phyloP scores from a whole-genome alignment of 768 basidiomycete species.

The Tephrocybe sp. region DNA sequence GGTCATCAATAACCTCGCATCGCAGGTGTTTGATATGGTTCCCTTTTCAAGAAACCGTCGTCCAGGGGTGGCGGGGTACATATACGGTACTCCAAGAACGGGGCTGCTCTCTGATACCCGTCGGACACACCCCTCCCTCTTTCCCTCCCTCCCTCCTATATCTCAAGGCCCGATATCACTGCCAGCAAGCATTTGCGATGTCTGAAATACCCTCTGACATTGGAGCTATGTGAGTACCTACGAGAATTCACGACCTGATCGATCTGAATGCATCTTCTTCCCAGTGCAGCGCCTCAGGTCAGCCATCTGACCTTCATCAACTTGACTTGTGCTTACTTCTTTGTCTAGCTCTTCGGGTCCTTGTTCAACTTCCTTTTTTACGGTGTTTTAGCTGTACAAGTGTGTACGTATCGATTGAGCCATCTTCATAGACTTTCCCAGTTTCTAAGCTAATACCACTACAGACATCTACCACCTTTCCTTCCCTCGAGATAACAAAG shows the following conservation, averaged over 20 bases:
- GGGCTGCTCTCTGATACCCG: too few species aligned
- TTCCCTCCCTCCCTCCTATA: not conserved
- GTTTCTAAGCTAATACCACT: not conserved
- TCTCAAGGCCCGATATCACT: not conserved
- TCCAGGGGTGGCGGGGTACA: too few species aligned
- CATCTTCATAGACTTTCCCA: not conserved
- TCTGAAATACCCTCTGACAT: not conserved
- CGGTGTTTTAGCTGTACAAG: conserved; percentile 7
- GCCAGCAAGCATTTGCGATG: not conserved
- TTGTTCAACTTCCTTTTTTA: conserved; percentile 4
- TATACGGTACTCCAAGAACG: too few species aligned
- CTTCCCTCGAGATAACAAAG: conserved; percentile 3
- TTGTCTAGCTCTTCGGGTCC: conserved; percentile 6
- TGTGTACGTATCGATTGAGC: not conserved
- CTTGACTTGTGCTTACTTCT: not conserved
- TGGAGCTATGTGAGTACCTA: conserved; percentile 3
- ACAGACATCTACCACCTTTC: conserved; percentile 7
- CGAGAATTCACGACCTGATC: not conserved
- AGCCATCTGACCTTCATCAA: not conserved
- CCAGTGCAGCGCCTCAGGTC: conserved; percentile 6
- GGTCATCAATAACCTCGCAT: too few species aligned
- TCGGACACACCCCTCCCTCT: not conserved
- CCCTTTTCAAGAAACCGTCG: too few species aligned
- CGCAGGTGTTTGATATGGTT: too few species aligned
- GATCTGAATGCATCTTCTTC: not conserved